A percentile compares a stretch with the other conserved stretches of the same genome.
phyloP scores from a whole-genome alignment of 306 rosid species.

The Fagus sylvatica region DNA sequence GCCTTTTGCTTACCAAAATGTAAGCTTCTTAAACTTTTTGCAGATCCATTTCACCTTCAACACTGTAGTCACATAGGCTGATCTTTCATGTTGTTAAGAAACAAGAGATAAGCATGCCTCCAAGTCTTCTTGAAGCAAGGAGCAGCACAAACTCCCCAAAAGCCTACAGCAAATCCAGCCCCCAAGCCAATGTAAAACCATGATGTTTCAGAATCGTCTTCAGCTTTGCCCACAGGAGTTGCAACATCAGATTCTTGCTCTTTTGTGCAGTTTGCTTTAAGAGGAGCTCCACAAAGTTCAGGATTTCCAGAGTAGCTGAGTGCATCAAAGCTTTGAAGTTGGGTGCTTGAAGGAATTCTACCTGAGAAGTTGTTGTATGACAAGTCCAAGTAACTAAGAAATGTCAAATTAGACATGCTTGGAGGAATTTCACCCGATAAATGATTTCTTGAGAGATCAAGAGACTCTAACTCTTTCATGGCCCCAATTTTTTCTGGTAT shows the following conservation, averaged over 20 bases:
- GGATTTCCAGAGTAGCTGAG: constrained; percentile 4
- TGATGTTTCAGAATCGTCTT: neutral
- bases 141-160: constrained; percentile 12
- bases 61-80: neutral
- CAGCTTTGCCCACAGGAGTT: neutral
- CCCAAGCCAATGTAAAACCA: constrained; percentile 26
- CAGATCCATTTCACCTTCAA: neutral
- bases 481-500: constrained; percentile 29
- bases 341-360: constrained; percentile 38
- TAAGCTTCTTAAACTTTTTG: too few species aligned
- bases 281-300: constrained; percentile 29
- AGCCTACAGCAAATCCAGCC: constrained; percentile 20
- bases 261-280: neutral
- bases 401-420: constrained; percentile 19
- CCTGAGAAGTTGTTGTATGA: constrained; percentile 36
- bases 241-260: neutral
- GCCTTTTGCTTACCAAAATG: too few species aligned
- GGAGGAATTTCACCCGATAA: constrained; percentile 30
- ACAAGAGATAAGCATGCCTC: constrained; percentile 20
- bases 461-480: constrained; percentile 15
- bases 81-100: neutral
- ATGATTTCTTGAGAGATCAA: constrained; percentile 31
- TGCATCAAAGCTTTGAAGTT: constrained; percentile 17
- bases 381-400: constrained; percentile 20
- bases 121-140: constrained; percentile 15